Percentiles rank a stretch among this genome's conserved stretches.
Evolutionary conservation across 768 basidiomycete genomes (phyloP).

Genomic region (Kondoa malvinella): DNA sequence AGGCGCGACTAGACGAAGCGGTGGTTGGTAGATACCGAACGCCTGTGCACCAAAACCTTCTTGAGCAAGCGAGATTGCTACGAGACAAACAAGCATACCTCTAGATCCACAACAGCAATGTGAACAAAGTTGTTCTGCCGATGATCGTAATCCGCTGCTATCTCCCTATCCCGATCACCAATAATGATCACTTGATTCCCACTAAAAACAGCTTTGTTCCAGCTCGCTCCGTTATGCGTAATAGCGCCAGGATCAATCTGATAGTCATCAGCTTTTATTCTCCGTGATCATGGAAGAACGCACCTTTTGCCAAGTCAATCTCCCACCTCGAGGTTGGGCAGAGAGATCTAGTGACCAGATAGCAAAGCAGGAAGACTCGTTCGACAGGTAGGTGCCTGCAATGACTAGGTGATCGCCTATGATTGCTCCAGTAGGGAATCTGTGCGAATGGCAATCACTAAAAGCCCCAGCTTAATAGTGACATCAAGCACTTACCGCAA

Average conservation of each 20-base stretch:
- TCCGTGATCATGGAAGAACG: neutral
- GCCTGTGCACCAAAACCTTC: constrained; percentile 77
- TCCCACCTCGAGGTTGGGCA: constrained; percentile 28
- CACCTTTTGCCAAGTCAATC: constrained; percentile 63
- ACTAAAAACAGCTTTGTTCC: constrained; percentile 87
- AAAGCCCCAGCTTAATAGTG: neutral
- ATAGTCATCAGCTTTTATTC: neutral
- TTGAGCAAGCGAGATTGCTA: constrained; percentile 48
- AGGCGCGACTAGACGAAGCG: constrained; percentile 43
- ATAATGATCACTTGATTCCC: constrained; percentile 75
- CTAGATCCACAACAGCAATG: constrained; percentile 20
- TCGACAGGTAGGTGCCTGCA: constrained; percentile 86
- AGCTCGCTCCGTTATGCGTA: constrained; percentile 67
- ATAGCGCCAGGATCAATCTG: constrained; percentile 52
- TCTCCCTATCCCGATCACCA: constrained; percentile 65
- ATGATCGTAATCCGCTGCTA: constrained; percentile 83
- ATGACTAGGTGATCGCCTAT: constrained; percentile 81
- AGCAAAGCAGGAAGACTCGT: constrained; percentile 83
- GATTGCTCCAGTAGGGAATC: constrained; percentile 88
- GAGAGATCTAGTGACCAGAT: constrained; percentile 87
- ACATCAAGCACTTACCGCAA: constrained; percentile 34
- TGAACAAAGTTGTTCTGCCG: constrained; percentile 54
- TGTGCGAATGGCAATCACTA: neutral
- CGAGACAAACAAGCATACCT: constrained; percentile 1
- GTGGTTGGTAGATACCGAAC: constrained; percentile 87